Evolutionary conservation across 2,329 filamentous ascomycete species (phyloP).

Genomic region (Aspergillus intermedius): DNA sequence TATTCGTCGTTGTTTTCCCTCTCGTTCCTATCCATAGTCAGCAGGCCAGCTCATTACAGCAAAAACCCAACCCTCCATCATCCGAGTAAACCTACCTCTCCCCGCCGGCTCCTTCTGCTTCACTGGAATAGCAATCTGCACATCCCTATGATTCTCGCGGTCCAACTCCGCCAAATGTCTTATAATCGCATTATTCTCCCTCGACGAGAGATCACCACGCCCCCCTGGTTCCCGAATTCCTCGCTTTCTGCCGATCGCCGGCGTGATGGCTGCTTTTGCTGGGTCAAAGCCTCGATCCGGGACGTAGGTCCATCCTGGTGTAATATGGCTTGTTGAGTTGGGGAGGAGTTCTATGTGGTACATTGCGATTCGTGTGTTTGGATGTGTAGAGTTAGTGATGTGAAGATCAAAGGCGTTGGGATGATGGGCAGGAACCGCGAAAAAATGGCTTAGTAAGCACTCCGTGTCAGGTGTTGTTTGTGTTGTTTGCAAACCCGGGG

Average conservation of each 20-base stretch:
- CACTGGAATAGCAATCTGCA: conserved; percentile 61
- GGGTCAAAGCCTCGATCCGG: conserved; percentile 62
- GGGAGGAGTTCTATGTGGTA: conserved; percentile 78
- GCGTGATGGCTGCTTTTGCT: conserved; percentile 49
- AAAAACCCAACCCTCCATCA: too few species aligned
- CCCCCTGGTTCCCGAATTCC: conserved; percentile 54
- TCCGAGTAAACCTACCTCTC: conserved; percentile 24
- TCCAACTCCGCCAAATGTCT: conserved; percentile 79
- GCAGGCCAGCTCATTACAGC: too few species aligned
- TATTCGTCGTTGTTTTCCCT: conserved; percentile 41
- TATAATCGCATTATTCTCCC: conserved; percentile 73
- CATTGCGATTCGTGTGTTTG: conserved; percentile 34
- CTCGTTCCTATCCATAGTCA: conserved; percentile 19
- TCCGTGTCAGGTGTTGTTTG: conserved; percentile 9
- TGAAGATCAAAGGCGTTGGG: neutral
- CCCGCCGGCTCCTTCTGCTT: conserved; percentile 44
- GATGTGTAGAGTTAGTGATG: too few species aligned
- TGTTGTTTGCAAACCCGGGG: conserved; percentile 13
- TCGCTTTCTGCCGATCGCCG: conserved; percentile 59
- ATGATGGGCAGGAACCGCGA: neutral
- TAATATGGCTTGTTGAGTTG: conserved; percentile 58
- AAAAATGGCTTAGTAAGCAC: neutral
- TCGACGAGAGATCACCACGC: conserved; percentile 64
- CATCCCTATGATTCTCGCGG: conserved; percentile 68
- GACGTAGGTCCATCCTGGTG: conserved; percentile 90